Conservation (phyloP, 768 basidiomycete species). For the Lanmaoa pseudosensibilis region DNA sequence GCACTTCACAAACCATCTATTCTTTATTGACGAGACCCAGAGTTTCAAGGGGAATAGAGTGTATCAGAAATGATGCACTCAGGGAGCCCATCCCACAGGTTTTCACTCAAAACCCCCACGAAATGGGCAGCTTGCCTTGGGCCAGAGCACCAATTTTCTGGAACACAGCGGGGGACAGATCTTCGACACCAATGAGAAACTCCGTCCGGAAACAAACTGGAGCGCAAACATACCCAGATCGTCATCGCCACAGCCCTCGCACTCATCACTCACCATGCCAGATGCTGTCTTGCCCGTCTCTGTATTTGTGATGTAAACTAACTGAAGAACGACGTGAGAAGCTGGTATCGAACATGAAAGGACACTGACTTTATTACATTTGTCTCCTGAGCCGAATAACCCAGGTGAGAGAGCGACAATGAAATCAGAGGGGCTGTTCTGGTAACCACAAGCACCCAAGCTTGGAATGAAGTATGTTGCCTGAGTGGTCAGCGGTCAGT, state of each 20-base stretch:
- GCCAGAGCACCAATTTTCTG: conserved; percentile 37
- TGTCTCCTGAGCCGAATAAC: conserved; percentile 51
- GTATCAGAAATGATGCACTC: conserved; percentile 6
- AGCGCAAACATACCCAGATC: conserved; percentile 49
- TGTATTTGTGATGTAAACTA: conserved; percentile 55
- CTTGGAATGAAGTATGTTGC: no score
- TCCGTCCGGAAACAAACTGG: background rate
- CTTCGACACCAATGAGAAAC: conserved; percentile 35
- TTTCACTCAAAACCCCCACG: no score
- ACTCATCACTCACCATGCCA: conserved; percentile 54
- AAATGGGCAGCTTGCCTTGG: conserved; percentile 27
- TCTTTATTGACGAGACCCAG: conserved; percentile 4
- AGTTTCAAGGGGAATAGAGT: background rate
- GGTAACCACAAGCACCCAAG: conserved; percentile 65
- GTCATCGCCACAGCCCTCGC: no score
- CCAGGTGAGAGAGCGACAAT: conserved; percentile 59
- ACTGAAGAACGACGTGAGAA: conserved; percentile 37
- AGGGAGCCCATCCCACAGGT: conserved; percentile 40
- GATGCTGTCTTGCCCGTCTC: conserved; percentile 49
- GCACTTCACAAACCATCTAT: conserved; percentile 12
- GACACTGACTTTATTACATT: conserved; percentile 58
- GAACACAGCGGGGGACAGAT: conserved; percentile 66
- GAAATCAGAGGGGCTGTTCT: conserved; percentile 45
- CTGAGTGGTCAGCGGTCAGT: conserved; percentile 36
- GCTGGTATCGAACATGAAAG: background rate